Percentiles rank a stretch among this genome's conserved stretches.
Evolutionary conservation across 176 grass and related monocot genomes (phyloP).

Genomic region (Canna indica): DNA sequence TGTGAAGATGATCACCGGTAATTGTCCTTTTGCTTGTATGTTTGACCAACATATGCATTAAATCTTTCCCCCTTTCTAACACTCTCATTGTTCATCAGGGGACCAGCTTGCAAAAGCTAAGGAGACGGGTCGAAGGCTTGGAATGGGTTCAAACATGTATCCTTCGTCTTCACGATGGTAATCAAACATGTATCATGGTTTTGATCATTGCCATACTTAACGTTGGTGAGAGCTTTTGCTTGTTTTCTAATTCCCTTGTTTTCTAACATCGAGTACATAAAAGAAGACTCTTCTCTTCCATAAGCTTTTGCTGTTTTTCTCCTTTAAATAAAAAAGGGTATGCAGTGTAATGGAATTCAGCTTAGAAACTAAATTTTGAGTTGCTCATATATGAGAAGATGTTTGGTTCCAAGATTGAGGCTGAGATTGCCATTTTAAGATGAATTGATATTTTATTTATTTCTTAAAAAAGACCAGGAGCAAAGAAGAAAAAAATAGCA

Average conservation of each 20-base stretch:
- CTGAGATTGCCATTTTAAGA: too few relatives aligned
- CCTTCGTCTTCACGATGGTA: neutral
- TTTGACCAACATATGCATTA: neutral
- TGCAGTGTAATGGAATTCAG: neutral
- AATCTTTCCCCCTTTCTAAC: neutral
- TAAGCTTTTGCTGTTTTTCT: neutral
- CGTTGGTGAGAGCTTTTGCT: conserved; percentile 43
- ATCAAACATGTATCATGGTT: too few relatives aligned
- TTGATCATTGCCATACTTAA: conserved; percentile 99
- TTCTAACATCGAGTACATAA: neutral
- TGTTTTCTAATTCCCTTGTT: neutral
- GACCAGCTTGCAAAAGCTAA: neutral
- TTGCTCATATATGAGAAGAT: neutral
- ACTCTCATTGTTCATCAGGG: neutral
- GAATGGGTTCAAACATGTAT: conserved; percentile 7
- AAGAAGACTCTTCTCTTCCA: neutral
- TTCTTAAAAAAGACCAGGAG: too few relatives aligned
- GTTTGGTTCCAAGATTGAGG: too few relatives aligned
- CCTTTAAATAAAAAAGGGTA: too few relatives aligned
- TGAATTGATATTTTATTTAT: too few relatives aligned
- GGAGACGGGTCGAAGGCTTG: conserved; percentile 4
- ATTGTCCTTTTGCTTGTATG: neutral
- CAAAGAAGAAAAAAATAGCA: too few relatives aligned
- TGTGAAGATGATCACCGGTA: conserved; percentile 16
- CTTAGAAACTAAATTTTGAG: neutral